Percentiles rank a stretch among this genome's conserved stretches.
These are phyloP conservation scores for Pleurotus platypus DNA, from an alignment of 768 basidiomycete species.

Conservation along the genomic window DNA sequence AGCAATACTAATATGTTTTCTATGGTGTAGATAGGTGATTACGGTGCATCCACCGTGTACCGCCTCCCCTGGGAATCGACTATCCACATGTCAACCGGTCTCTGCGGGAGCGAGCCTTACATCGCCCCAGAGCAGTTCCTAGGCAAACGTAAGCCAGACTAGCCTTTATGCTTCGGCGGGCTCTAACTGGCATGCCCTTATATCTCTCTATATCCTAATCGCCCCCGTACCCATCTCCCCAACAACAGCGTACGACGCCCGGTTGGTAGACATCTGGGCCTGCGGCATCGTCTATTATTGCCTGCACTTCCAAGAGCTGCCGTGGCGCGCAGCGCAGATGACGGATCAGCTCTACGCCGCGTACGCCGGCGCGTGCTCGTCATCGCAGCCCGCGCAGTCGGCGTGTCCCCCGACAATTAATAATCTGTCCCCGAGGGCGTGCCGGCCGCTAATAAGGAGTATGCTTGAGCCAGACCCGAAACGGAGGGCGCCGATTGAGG, in stretches of 20 bases:
- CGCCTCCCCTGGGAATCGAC: conserved; percentile 97
- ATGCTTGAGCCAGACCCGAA: conserved; percentile 97
- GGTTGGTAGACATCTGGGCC: conserved; percentile 97
- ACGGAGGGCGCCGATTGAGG: conserved; percentile 71
- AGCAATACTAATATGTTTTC: background rate
- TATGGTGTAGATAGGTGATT: conserved; percentile 82
- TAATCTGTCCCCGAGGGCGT: conserved; percentile 84
- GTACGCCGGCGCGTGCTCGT: conserved; percentile 61
- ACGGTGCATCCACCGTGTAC: conserved; percentile 98
- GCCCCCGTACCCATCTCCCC: background rate
- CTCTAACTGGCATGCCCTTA: conserved; percentile 27
- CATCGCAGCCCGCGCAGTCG: conserved; percentile 39
- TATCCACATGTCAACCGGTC: conserved; percentile 93
- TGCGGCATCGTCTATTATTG: conserved; percentile 98
- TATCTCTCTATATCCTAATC: conserved; percentile 3
- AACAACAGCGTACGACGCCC: conserved; percentile 88
- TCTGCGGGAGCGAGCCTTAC: conserved; percentile 98
- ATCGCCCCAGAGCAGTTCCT: conserved; percentile 98
- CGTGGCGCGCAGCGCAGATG: conserved; percentile 92
- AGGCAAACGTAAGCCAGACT: conserved; percentile 80
- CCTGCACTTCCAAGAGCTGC: conserved; percentile 95
- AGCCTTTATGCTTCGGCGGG: conserved; percentile 27
- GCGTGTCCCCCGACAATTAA: conserved; percentile 68
- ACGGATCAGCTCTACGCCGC: conserved; percentile 78
- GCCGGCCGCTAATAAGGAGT: conserved; percentile 76